Base-by-base conservation (phyloP, 345 rosid genomes). In the Populus nigra region DNA sequence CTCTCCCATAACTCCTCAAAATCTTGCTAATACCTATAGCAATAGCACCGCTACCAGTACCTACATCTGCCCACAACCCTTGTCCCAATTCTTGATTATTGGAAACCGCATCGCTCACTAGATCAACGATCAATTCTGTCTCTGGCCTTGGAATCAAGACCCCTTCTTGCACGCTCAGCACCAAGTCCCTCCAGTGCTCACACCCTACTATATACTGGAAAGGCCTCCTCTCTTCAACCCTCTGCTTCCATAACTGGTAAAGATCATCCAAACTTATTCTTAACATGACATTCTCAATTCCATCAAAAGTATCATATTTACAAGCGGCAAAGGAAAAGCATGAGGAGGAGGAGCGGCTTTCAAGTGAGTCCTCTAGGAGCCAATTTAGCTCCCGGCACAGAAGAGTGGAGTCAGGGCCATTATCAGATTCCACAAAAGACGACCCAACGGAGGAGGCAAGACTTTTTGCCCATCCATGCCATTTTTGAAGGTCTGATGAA, bases 131-230 rank as follows among this genome's bases (percentile, higher is more conserved):
- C 80, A 88, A 41, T 77, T 91, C 97, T 69, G 99, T 96, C 85
- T 96, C 97, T 0, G 98, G 97, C 81, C 98, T 85, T 7, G 99
- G 99, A 82, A 96, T 93, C 76, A 96, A 83, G 68, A 96, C 94
- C 31, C 98, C 98, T 86, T 93, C 97, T 76, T 92, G 89, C 11
- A 96, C 97, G 41, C 89, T 71, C 89, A 96, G 78, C 72, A 96
- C 96, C 80, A 96, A 66, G 68, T 93, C 94, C 86, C 96, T 85
- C 98, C 98, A 93, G 69, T 96, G 97, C 81, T 96, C 92, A 68
- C 98, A 93, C 81, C 99, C 99, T 2, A 92, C 97, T 0, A 92
- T 74, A 70, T 93, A 96, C 88, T 92, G 99, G 69, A 92, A 90
- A 45, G 97, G 98, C 77, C 90, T 86, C 73, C 98, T 93, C 68